Evolutionary conservation across 179 eudicot genomes (phyloP).

Genomic region (Gypsophila paniculata): DNA sequence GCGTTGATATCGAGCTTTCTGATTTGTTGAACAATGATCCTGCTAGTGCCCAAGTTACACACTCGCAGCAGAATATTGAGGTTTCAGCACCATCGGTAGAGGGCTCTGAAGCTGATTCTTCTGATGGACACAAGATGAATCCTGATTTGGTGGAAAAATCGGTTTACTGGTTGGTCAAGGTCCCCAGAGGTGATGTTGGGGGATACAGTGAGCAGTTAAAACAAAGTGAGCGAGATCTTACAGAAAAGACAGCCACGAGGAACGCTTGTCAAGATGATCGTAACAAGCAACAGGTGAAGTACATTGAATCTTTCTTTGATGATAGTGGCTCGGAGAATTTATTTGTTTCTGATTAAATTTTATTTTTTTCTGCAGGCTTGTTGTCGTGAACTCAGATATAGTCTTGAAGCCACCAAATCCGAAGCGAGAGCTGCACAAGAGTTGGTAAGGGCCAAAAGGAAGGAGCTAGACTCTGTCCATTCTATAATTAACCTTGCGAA

Average conservation of each 20-base stretch:
- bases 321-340: background rate
- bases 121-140: conserved; percentile 25
- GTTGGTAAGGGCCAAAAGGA: conserved; percentile 45
- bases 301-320: conserved; percentile 12
- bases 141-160: conserved; percentile 42
- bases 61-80: conserved; percentile 21
- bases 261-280: conserved; percentile 46
- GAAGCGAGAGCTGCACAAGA: conserved; percentile 53
- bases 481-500: conserved; percentile 55
- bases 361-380: conserved; percentile 37
- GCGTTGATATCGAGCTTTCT: conserved; percentile 9
- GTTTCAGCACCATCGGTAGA: conserved; percentile 31
- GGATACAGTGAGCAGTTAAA: conserved; percentile 44
- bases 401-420: conserved; percentile 41
- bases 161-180: conserved; percentile 55
- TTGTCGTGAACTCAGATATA: conserved; percentile 30
- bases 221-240: conserved; percentile 43
- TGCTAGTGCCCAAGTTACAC: conserved; percentile 23
- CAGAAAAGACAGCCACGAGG: conserved; percentile 53
- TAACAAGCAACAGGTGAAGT: conserved; percentile 46
- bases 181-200: conserved; percentile 68
- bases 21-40: conserved; percentile 12
- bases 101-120: conserved; percentile 31
- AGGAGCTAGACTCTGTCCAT: conserved; percentile 61
- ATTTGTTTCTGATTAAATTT: conserved; percentile 23